A percentile compares a stretch with the other conserved stretches of the same genome.
Conservation (phyloP, 1,139 yeast species). For the Suhomyces chickasaworum region DNA sequence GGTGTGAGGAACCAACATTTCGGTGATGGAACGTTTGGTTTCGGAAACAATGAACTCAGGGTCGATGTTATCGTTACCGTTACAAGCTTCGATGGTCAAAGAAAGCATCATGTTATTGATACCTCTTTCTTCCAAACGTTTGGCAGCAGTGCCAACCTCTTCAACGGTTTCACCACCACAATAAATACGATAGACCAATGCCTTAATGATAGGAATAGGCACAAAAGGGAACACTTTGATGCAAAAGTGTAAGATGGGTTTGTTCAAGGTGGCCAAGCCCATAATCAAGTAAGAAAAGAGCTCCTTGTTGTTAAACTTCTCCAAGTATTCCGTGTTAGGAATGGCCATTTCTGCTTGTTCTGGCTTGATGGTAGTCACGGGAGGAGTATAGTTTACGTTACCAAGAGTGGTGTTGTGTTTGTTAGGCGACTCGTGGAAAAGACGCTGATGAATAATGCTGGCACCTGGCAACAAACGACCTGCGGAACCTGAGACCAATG, state of each 20-base stretch:
- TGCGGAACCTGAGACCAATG: background rate
- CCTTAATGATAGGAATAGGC: conserved; percentile 70
- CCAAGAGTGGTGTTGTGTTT: conserved; percentile 21
- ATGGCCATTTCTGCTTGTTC: background rate
- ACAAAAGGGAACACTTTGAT: conserved; percentile 72
- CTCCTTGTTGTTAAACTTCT: conserved; percentile 40
- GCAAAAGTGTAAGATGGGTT: conserved; percentile 58
- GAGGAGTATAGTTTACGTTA: conserved; percentile 15
- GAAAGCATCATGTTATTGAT: conserved; percentile 93
- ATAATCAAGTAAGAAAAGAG: conserved; percentile 64
- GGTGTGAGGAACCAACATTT: conserved; percentile 74
- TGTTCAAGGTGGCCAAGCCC: conserved; percentile 67
- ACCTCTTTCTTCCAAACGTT: conserved; percentile 66
- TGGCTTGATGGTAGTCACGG: background rate
- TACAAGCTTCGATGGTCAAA: conserved; percentile 90
- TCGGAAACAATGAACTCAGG: conserved; percentile 65
- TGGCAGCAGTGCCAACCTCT: conserved; percentile 73
- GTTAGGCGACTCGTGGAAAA: conserved; percentile 24
- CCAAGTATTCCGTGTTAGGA: conserved; percentile 29
- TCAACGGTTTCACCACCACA: conserved; percentile 85
- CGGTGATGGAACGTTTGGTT: conserved; percentile 66
- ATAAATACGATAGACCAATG: conserved; percentile 77
- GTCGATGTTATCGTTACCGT: conserved; percentile 66
- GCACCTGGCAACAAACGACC: background rate
- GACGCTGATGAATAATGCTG: background rate